These are phyloP conservation scores for Amoebophrya sp. DNA, from an alignment of 169 alveolate species.

Conservation along the genomic window DNA sequence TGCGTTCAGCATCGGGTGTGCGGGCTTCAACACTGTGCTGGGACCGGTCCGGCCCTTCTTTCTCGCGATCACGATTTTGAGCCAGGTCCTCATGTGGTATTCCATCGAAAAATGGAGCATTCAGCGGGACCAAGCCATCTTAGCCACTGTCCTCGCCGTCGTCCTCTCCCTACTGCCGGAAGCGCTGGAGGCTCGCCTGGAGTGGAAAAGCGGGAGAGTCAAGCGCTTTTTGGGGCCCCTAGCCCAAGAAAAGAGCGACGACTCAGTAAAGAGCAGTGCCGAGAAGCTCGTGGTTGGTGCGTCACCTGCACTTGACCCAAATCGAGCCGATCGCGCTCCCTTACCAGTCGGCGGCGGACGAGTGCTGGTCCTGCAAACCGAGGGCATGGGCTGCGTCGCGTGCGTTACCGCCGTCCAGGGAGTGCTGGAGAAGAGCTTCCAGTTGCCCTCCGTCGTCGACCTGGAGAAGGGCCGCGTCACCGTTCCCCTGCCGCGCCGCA, in stretches of 20 bases:
- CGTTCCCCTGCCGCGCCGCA: background rate
- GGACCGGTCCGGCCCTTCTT: background rate
- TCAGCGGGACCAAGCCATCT: background rate
- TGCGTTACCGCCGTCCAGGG: background rate
- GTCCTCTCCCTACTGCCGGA: background rate
- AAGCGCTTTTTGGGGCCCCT: too few species aligned
- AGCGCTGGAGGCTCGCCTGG: background rate
- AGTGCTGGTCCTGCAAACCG: background rate
- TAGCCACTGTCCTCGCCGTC: background rate
- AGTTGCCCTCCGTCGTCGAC: background rate
- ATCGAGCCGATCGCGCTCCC: too few species aligned
- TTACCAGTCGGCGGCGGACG: too few species aligned
- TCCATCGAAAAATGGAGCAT: background rate
- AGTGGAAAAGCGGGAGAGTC: background rate
- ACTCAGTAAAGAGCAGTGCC: background rate
- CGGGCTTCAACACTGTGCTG: background rate
- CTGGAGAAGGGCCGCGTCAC: background rate
- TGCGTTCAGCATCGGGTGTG: background rate
- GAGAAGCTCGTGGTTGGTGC: too few species aligned
- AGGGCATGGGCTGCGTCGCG: background rate
- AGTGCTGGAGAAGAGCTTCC: background rate
- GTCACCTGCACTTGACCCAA: too few species aligned
- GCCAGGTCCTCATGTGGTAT: background rate
- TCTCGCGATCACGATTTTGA: background rate
- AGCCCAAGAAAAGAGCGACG: background rate